Conservation (phyloP, 495 filamentous ascomycete genomes). For the Xeromyces bisporus region DNA sequence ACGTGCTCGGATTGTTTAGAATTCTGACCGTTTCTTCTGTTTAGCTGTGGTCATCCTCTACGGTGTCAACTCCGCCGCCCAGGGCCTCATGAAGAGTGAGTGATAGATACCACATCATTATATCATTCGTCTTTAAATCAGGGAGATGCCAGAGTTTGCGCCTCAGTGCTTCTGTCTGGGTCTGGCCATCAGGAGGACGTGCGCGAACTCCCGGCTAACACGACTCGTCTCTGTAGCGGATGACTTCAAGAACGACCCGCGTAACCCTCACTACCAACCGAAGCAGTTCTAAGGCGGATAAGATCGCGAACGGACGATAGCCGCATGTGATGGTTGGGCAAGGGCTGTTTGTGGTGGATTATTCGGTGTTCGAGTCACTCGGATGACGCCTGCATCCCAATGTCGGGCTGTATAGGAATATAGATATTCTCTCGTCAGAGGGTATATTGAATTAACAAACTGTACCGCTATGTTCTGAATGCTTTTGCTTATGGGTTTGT, state of each 20-base stretch:
- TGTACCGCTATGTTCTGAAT: no score
- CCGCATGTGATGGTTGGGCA: constrained; percentile 6
- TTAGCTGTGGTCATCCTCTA: constrained; percentile 69
- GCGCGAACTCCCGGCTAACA: neutral
- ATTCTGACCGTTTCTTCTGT: constrained; percentile 19
- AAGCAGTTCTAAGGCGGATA: constrained; percentile 21
- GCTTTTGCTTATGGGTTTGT: no score
- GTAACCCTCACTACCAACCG: constrained; percentile 60
- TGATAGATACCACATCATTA: constrained; percentile 6
- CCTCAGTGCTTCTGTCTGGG: no score
- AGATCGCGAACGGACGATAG: constrained; percentile 7
- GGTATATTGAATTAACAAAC: constrained; percentile 28
- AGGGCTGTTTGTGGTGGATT: constrained; percentile 4
- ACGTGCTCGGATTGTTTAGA: constrained; percentile 1
- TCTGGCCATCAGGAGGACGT: no score
- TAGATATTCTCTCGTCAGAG: constrained; percentile 25
- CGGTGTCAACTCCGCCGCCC: constrained; percentile 67
- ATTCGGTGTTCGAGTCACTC: no score
- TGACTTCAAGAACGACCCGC: constrained; percentile 90
- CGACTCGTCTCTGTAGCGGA: constrained; percentile 37
- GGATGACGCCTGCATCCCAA: constrained; percentile 9
- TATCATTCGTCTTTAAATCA: neutral
- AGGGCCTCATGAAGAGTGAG: constrained; percentile 55
- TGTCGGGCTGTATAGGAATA: constrained; percentile 26
- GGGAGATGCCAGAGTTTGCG: no score